Conservation (phyloP, 2,329 filamentous ascomycete genomes). For the Bipolaris cookei region DNA sequence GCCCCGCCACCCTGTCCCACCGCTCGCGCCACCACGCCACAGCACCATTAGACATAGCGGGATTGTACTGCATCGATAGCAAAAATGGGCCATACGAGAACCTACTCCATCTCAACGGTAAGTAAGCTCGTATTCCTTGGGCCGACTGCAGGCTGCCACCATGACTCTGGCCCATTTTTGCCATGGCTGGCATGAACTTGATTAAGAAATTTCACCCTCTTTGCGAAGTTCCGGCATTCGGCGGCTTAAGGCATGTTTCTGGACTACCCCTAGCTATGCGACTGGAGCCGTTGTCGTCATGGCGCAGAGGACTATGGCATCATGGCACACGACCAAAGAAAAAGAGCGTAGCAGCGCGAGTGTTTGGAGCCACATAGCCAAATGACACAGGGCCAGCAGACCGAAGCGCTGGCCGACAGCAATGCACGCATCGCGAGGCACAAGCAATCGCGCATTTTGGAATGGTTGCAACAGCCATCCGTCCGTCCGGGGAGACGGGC, state of each 20-base stretch:
- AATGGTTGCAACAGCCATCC: constrained; percentile 19
- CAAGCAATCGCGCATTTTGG: constrained; percentile 2
- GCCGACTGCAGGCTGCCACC: constrained; percentile 9
- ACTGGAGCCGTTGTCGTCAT: constrained; percentile 33
- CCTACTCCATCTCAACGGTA: constrained; percentile 48
- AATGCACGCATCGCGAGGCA: constrained; percentile 14
- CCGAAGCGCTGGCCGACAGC: constrained; percentile 4
- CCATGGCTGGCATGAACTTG: constrained; percentile 18
- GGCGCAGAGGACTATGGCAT: constrained; percentile 21
- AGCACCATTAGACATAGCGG: background rate
- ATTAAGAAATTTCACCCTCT: constrained; percentile 23
- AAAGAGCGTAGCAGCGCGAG: constrained; percentile 1
- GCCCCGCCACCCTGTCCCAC: constrained; percentile 22
- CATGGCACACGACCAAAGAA: constrained; percentile 36
- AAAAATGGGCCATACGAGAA: constrained; percentile 40
- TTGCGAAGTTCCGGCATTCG: constrained; percentile 36
- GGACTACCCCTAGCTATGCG: constrained; percentile 14
- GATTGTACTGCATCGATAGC: background rate
- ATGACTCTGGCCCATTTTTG: constrained; percentile 27
- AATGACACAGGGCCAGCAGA: constrained; percentile 6
- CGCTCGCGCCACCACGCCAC: constrained; percentile 8
- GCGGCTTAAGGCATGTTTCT: constrained; percentile 26
- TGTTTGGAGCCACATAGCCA: background rate
- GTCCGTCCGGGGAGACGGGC: constrained; percentile 38
- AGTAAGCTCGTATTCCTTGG: constrained; percentile 28